Evolutionary conservation across 2,329 filamentous ascomycete species (phyloP).

Genomic region (Ambrosiella beaveri): DNA sequence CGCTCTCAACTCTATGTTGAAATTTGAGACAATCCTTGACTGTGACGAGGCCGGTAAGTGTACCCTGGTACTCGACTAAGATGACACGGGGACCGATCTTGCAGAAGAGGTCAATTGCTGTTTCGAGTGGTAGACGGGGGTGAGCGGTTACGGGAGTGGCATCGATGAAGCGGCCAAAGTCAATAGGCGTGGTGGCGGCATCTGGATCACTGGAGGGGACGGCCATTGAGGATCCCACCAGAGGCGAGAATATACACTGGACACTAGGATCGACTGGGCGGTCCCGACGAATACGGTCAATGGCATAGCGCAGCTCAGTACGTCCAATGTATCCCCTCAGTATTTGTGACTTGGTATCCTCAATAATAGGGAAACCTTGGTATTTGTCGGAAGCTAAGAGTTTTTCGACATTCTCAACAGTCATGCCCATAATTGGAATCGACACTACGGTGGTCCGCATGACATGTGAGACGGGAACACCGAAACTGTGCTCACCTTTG

Average conservation of each 20-base stretch:
- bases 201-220: neutral
- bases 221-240: constrained; percentile 16
- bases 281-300: constrained; percentile 60
- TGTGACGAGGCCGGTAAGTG: constrained; percentile 70
- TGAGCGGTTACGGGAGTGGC: constrained; percentile 80
- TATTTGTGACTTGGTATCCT: constrained; percentile 50
- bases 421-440: constrained; percentile 57
- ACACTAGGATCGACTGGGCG: constrained; percentile 48
- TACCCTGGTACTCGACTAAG: constrained; percentile 76
- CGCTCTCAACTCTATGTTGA: constrained; percentile 89
- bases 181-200: constrained; percentile 41
- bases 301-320: constrained; percentile 79
- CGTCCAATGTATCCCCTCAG: constrained; percentile 84
- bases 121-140: constrained; percentile 79
- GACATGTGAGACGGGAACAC: constrained; percentile 75
- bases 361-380: constrained; percentile 85
- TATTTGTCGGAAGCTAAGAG: constrained; percentile 64
- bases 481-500: constrained; percentile 95
- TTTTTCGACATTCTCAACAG: constrained; percentile 58
- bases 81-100: constrained; percentile 94
- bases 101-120: constrained; percentile 95
- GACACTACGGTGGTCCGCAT: constrained; percentile 67
- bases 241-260: constrained; percentile 54
- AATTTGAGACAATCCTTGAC: constrained; percentile 96
- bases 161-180: constrained; percentile 80